Conservation (phyloP, 352 stramenopile species). For the Aphanomyces astaci region DNA sequence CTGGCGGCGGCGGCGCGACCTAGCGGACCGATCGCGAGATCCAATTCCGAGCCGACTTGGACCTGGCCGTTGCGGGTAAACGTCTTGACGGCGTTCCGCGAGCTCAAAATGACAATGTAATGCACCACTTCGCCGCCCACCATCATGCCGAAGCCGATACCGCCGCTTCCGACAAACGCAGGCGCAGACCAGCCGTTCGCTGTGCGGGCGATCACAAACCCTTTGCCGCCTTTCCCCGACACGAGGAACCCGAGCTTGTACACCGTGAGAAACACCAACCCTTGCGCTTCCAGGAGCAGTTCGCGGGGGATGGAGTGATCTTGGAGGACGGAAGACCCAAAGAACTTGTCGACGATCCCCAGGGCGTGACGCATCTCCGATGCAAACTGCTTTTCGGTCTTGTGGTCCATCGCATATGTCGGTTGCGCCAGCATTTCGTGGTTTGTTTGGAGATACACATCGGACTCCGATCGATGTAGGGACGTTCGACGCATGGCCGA, state of each 20-base stretch:
- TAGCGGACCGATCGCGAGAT: conserved; percentile 60
- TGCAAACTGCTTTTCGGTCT: conserved; percentile 47
- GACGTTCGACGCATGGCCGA: conserved; percentile 23
- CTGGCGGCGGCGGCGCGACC: conserved; percentile 54
- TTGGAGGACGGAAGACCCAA: conserved; percentile 63
- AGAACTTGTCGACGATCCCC: conserved; percentile 61
- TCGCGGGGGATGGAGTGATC: conserved; percentile 77
- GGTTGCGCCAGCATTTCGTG: conserved; percentile 34
- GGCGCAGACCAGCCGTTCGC: conserved; percentile 63
- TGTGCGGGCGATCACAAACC: conserved; percentile 69
- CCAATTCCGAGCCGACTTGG: conserved; percentile 63
- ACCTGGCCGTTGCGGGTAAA: conserved; percentile 73
- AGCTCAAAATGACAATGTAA: conserved; percentile 77
- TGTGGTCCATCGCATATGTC: conserved; percentile 49
- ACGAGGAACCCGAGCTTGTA: conserved; percentile 78
- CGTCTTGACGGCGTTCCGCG: conserved; percentile 60
- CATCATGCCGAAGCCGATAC: conserved; percentile 78
- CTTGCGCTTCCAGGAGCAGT: conserved; percentile 61
- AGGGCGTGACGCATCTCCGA: conserved; percentile 56
- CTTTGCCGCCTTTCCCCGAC: conserved; percentile 67
- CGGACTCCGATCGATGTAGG: conserved; percentile 23
- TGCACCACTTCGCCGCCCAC: conserved; percentile 70
- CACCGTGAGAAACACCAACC: conserved; percentile 70
- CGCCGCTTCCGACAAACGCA: conserved; percentile 58
- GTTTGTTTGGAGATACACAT: conserved; percentile 40